Base-by-base conservation (phyloP, 129 eudicot genomes). In the Tagetes erecta region DNA sequence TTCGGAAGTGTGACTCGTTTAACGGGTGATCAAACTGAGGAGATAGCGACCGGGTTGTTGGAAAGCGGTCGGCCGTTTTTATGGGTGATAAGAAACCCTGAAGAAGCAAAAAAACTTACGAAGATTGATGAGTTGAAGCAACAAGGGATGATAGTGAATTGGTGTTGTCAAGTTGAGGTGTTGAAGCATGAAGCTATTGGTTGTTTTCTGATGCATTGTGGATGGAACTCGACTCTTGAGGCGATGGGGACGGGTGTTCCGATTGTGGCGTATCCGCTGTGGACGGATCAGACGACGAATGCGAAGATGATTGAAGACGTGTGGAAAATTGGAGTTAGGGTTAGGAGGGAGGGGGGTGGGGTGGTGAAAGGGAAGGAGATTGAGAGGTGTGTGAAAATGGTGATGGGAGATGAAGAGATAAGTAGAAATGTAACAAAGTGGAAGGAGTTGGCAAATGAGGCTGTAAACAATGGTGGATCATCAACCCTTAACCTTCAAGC, bases 181-280 rank as follows among this genome's bases (percentile, higher is more conserved):
- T 75, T 89, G n/a, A 69, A 82, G 0, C 75, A 57, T 60, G 47
- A 72, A 67, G 84, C 84, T 0, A 68, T 89, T 0, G 96, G 96
- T 10, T 86, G 91, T 67, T 89, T 85, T 37, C 74, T 89, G 71
- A 84, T 83, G 2, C 88, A 86, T 71, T 63, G 87, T 47, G 91
- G 91, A 0, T 89, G 96, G 96, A 89, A 89, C 47, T 86, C 96
- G 8, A 80, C 87, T 6, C 6, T 83, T 4, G 96, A 86, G 44
- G 84, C 84, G 7, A 71, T 88, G 84, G 84, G 76, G 27, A 42
- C 81, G 10, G 95, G 95, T 6, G 91, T 88, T 81, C 89, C 87
- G 11, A 79, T 82, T 83, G 81, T 89, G 52, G 89, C 71, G 2
- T 83, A 81, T 83, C 89, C 96, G 0, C 89, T 81, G 34, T 89